A percentile compares a stretch with the other conserved stretches of the same genome.
Evolutionary conservation across 768 basidiomycete genomes (phyloP).

Genomic region (Serendipita sp.): DNA sequence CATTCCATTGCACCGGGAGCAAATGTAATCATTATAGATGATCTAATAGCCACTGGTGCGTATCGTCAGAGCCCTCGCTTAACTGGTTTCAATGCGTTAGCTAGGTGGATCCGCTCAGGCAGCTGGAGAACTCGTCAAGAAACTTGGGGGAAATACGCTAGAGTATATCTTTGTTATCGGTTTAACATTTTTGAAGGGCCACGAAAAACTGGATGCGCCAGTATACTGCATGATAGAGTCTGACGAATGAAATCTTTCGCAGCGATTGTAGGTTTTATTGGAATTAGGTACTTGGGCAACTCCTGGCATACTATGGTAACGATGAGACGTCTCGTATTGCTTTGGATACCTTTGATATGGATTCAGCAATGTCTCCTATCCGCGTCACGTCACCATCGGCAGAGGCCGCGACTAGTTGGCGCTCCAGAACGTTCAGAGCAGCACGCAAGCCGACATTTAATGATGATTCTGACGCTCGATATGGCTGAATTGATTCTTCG

Average conservation of each 20-base stretch:
- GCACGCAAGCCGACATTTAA: too few species aligned
- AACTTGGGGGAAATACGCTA: constrained; percentile 68
- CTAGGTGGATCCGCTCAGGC: constrained; percentile 86
- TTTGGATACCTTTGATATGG: not conserved
- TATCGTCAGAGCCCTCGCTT: not conserved
- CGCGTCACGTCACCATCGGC: not conserved
- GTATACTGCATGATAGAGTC: constrained; percentile 76
- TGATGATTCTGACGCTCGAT: too few species aligned
- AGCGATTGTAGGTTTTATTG: not conserved
- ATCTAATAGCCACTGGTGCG: constrained; percentile 88
- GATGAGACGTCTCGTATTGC: not conserved
- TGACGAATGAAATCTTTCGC: constrained; percentile 30
- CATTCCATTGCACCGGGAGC: constrained; percentile 72
- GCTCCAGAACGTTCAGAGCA: not conserved
- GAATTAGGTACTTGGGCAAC: not conserved
- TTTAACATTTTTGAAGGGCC: constrained; percentile 55
- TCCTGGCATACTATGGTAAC: too few species aligned
- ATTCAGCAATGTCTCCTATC: not conserved
- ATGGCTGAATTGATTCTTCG: too few species aligned
- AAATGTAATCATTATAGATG: constrained; percentile 78
- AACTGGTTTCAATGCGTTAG: not conserved
- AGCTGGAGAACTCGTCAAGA: constrained; percentile 73
- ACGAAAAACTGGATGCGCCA: constrained; percentile 68
- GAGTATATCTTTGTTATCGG: constrained; percentile 95
- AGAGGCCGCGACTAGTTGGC: not conserved